These are phyloP conservation scores for Cercophora samala DNA, from an alignment of 495 filamentous ascomycete species.

Conservation along the genomic window DNA sequence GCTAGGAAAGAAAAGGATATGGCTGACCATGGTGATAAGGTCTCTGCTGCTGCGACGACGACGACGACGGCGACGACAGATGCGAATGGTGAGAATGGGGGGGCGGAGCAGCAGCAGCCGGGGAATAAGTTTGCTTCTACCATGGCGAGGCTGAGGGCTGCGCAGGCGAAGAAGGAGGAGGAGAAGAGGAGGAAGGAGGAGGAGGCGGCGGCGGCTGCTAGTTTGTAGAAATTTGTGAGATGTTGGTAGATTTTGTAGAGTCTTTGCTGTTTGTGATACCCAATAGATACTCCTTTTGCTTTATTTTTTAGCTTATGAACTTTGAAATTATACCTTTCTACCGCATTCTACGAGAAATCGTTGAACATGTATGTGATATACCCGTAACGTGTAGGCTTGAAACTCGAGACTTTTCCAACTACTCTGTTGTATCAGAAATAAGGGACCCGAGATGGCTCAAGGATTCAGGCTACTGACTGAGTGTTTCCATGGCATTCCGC, in stretches of 20 bases:
- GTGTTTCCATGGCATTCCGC: too few relatives aligned
- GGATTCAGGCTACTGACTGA: too few relatives aligned
- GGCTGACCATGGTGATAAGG: constrained; percentile 33
- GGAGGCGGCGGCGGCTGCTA: neutral
- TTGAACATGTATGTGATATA: too few relatives aligned
- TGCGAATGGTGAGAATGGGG: neutral
- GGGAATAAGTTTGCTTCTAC: constrained; percentile 35
- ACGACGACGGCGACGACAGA: neutral
- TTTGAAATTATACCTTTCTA: too few relatives aligned
- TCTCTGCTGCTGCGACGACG: constrained; percentile 3
- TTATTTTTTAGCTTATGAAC: too few relatives aligned
- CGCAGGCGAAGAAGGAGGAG: constrained; percentile 38
- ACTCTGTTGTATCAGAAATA: too few relatives aligned
- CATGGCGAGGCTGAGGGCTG: constrained; percentile 41
- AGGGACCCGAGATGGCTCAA: too few relatives aligned
- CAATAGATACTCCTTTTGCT: neutral
- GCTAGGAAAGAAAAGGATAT: constrained; percentile 21
- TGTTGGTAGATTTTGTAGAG: neutral
- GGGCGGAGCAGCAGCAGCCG: constrained; percentile 11
- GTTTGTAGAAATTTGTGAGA: neutral
- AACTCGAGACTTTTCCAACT: too few relatives aligned
- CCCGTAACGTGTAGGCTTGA: too few relatives aligned
- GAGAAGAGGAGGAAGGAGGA: constrained; percentile 24
- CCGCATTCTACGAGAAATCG: too few relatives aligned
- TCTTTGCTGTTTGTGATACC: neutral